Conservation (phyloP, 2,329 filamentous ascomycete species). For the Hypoxylon sp. region DNA sequence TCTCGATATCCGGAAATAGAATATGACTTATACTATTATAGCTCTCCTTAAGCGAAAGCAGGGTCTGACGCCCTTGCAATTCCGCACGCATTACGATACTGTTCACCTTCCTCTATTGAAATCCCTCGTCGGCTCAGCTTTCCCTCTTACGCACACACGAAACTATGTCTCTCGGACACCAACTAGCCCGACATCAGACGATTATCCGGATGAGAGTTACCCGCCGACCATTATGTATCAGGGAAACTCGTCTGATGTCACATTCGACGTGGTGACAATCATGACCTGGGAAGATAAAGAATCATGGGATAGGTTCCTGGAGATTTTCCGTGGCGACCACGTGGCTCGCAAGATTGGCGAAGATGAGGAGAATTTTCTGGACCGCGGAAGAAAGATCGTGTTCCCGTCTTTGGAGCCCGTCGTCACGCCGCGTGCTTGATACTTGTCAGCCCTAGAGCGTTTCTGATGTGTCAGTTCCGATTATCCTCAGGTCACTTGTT, state of each 20-base stretch:
- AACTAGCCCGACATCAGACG: background rate
- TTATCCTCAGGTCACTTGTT: too few species aligned
- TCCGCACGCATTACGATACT: constrained; percentile 22
- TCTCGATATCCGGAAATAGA: background rate
- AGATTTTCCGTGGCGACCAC: background rate
- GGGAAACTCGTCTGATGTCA: background rate
- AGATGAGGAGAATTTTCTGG: constrained; percentile 1
- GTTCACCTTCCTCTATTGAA: constrained; percentile 32
- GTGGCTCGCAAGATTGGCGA: background rate
- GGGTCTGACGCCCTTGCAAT: constrained; percentile 51
- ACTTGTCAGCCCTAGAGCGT: too few species aligned
- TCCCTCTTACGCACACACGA: constrained; percentile 19
- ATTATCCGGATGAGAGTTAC: background rate
- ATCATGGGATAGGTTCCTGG: background rate
- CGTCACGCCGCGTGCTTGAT: too few species aligned
- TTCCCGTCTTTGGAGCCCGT: background rate
- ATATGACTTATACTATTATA: constrained; percentile 13
- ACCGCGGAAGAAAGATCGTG: background rate
- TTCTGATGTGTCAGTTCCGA: too few species aligned
- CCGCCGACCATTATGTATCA: background rate
- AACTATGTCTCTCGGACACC: constrained; percentile 16
- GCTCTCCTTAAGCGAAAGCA: constrained; percentile 9
- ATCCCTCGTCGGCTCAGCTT: constrained; percentile 9
- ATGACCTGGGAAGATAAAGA: background rate
- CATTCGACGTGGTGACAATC: background rate